Evolutionary conservation across 495 filamentous ascomycete species (phyloP).

Genomic region (Gamarada debralockiae): DNA sequence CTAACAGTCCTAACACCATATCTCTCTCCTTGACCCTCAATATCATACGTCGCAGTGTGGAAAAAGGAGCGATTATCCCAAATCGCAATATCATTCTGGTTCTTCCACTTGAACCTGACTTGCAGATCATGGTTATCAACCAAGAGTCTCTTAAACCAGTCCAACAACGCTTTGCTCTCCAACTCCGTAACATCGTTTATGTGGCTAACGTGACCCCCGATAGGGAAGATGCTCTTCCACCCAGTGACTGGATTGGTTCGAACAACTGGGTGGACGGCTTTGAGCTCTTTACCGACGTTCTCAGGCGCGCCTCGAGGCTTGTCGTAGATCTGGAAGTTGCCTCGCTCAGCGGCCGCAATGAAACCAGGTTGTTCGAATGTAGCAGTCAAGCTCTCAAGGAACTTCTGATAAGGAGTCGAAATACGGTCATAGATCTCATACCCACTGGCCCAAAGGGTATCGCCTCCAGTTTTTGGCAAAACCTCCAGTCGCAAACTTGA

Average conservation of each 20-base stretch:
- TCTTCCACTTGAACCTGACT: slow-evolving; percentile 63
- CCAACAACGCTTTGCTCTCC: slow-evolving; percentile 59
- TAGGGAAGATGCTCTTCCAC: slow-evolving; percentile 69
- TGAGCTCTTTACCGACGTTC: slow-evolving; percentile 60
- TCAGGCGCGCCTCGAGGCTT: slow-evolving; percentile 59
- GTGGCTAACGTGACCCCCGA: slow-evolving; percentile 55
- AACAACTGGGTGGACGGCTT: slow-evolving; percentile 65
- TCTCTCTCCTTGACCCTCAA: slow-evolving; percentile 52
- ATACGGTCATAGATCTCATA: slow-evolving; percentile 79
- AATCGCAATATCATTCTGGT: slow-evolving; percentile 63
- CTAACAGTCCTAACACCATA: slow-evolving; percentile 60
- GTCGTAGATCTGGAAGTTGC: slow-evolving; percentile 52
- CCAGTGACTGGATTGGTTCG: slow-evolving; percentile 83
- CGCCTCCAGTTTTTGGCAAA: slow-evolving; percentile 70
- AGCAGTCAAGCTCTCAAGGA: slow-evolving; percentile 65
- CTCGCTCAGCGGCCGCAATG: slow-evolving; percentile 48
- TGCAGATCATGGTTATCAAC: slow-evolving; percentile 79
- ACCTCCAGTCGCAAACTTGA: slow-evolving; percentile 54
- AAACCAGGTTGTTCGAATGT: slow-evolving; percentile 62
- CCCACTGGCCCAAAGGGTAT: slow-evolving; percentile 68
- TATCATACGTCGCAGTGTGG: slow-evolving; percentile 71
- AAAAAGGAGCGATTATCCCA: slow-evolving; percentile 76
- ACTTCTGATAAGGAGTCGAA: slow-evolving; percentile 57
- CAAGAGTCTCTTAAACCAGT: slow-evolving; percentile 59
- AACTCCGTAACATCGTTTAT: slow-evolving; percentile 66